phyloP scores from a whole-genome alignment of 768 basidiomycete genomes.

The Guyanaporus albipodus region DNA sequence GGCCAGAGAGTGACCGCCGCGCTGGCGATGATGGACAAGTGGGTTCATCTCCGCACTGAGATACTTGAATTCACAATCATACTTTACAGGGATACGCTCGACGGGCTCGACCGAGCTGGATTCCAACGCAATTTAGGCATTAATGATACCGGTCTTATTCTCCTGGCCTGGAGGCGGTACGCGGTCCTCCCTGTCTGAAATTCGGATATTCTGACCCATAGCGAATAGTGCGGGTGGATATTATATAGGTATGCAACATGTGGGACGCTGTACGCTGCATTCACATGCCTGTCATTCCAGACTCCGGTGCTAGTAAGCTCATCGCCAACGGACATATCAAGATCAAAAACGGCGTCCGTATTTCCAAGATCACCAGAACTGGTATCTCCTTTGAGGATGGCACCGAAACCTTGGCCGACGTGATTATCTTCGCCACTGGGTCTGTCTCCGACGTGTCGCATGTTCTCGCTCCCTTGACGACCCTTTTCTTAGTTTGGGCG shows the following conservation, averaged over 20 bases:
- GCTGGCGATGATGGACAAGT: conserved; percentile 1
- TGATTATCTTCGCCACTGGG: conserved; percentile 26
- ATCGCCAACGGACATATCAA: conserved; percentile 46
- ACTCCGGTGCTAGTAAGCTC: conserved; percentile 36
- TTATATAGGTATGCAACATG: conserved; percentile 30
- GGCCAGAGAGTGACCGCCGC: conserved; percentile 2
- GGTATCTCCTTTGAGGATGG: conserved; percentile 24
- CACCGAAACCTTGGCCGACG: conserved; percentile 22
- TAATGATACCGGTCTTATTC: conserved; percentile 31
- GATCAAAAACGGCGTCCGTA: conserved; percentile 40
- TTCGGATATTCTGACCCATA: background rate
- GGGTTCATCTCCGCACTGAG: background rate
- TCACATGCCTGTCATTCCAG: conserved; percentile 4
- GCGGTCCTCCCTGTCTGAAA: conserved; percentile 1
- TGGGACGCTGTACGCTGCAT: too few relatives aligned
- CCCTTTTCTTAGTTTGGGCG: conserved; percentile 38
- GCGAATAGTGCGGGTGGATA: conserved; percentile 32
- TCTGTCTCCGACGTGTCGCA: background rate
- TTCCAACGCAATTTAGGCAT: conserved; percentile 26
- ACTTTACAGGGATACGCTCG: conserved; percentile 3
- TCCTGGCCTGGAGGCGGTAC: conserved; percentile 3
- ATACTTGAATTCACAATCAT: background rate
- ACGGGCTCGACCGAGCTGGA: conserved; percentile 2
- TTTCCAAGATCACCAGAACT: conserved; percentile 23
- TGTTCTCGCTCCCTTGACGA: background rate